Conservation (phyloP, 805 yeast genomes). For the Yueomyces sinensis region DNA sequence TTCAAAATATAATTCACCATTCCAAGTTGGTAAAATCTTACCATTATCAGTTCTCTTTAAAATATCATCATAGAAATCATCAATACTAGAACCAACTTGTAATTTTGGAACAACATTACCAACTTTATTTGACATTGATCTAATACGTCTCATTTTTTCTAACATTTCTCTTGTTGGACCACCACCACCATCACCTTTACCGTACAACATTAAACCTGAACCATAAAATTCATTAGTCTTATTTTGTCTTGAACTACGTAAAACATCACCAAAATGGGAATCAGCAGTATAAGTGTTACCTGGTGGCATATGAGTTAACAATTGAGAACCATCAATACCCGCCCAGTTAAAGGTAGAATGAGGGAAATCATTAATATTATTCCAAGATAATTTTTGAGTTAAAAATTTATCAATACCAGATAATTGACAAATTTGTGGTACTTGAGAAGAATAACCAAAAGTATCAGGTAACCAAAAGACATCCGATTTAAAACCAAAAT, state of each 20-base stretch:
- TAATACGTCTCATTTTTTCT: constrained; percentile 80
- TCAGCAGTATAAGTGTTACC: constrained; percentile 89
- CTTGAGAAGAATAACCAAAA: constrained; percentile 89
- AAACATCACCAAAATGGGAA: constrained; percentile 88
- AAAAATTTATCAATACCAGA: constrained; percentile 76
- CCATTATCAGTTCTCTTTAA: constrained; percentile 55
- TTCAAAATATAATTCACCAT: constrained; percentile 87
- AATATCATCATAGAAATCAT: constrained; percentile 62
- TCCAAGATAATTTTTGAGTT: constrained; percentile 94
- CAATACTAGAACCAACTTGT: constrained; percentile 58
- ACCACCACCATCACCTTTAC: constrained; percentile 98
- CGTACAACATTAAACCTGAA: constrained; percentile 70
- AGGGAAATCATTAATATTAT: constrained; percentile 85
- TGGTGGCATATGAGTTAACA: constrained; percentile 95
- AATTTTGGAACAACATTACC: constrained; percentile 68
- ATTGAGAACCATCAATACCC: constrained; percentile 87
- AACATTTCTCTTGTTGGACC: constrained; percentile 93
- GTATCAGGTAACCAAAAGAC: constrained; percentile 96
- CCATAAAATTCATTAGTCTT: constrained; percentile 73
- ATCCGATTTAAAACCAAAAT: constrained; percentile 65
- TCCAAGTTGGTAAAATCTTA: constrained; percentile 65
- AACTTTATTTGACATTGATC: constrained; percentile 74
- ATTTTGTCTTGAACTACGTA: constrained; percentile 66
- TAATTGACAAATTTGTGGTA: constrained; percentile 84
- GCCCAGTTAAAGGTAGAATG: constrained; percentile 89